Percentiles rank a stretch among this genome's conserved stretches.
Evolutionary conservation across 2,329 filamentous ascomycete genomes (phyloP).

Genomic region (Annulohypoxylon truncatum): DNA sequence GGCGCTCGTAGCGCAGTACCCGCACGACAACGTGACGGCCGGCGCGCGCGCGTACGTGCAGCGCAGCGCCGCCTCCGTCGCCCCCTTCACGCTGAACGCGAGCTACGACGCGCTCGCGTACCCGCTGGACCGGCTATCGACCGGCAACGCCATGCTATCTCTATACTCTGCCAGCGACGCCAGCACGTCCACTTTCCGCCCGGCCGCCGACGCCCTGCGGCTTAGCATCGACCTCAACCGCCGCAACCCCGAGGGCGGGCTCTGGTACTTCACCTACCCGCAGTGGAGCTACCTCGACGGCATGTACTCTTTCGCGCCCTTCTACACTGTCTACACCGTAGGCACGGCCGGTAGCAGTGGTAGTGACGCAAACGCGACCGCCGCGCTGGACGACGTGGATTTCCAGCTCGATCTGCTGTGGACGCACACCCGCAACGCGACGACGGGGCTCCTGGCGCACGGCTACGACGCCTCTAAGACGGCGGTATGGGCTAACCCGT

Average conservation of each 20-base stretch:
- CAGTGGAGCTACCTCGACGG: constrained; percentile 66
- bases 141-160: constrained; percentile 46
- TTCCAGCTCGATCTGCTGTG: constrained; percentile 49
- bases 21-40: constrained; percentile 19
- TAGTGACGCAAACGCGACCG: background rate
- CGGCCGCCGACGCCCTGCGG: constrained; percentile 43
- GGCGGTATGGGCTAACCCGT: constrained; percentile 51
- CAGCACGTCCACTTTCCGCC: constrained; percentile 15
- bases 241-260: constrained; percentile 51
- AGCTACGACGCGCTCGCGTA: constrained; percentile 45
- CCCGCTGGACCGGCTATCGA: constrained; percentile 50
- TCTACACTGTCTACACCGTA: constrained; percentile 49
- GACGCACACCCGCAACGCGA: constrained; percentile 40
- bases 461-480: constrained; percentile 52
- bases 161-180: constrained; percentile 25
- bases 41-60: constrained; percentile 41
- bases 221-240: constrained; percentile 48
- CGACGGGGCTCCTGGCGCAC: constrained; percentile 50
- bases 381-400: constrained; percentile 45
- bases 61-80: constrained; percentile 45
- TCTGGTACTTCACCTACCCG: constrained; percentile 59
- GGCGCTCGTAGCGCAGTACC: constrained; percentile 45
- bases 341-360: constrained; percentile 13
- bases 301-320: constrained; percentile 62
- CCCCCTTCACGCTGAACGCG: constrained; percentile 46